phyloP scores from a whole-genome alignment of 106 monocot species.

The Dendrobium huoshanense region DNA sequence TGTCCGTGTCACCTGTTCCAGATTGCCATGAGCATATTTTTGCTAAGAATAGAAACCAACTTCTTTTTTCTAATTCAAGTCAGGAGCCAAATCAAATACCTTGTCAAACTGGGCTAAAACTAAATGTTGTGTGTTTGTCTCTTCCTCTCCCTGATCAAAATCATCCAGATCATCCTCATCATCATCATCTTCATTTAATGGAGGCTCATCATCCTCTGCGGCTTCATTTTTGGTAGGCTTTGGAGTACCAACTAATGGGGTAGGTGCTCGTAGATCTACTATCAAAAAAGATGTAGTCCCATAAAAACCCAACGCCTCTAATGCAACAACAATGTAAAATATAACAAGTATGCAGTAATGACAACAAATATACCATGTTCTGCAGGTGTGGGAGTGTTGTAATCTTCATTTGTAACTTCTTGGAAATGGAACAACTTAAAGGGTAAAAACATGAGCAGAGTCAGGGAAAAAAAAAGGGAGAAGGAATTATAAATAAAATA shows the following conservation, averaged over 20 bases:
- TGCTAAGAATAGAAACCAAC: background rate
- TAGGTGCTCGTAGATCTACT: slow-evolving; percentile 53
- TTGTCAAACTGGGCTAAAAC: slow-evolving; percentile 97
- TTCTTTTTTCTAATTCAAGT: background rate
- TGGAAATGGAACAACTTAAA: slow-evolving; percentile 48
- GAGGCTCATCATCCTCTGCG: slow-evolving; percentile 83
- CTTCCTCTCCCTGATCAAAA: slow-evolving; percentile 78
- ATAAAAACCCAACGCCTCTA: background rate
- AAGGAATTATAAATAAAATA: slow-evolving; percentile 1
- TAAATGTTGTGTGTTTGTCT: slow-evolving; percentile 72
- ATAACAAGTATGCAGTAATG: background rate
- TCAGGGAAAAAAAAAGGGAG: slow-evolving; percentile 8
- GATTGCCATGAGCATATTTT: background rate
- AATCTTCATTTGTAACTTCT: slow-evolving; percentile 62
- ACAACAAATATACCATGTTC: slow-evolving; percentile 47
- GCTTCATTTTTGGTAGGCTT: slow-evolving; percentile 52
- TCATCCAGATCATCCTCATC: slow-evolving; percentile 79
- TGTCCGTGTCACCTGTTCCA: slow-evolving; percentile 65
- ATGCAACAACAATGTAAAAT: background rate
- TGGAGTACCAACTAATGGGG: slow-evolving; percentile 65
- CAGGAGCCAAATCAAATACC: slow-evolving; percentile 24
- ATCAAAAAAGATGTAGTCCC: background rate
- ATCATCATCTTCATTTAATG: slow-evolving; percentile 94
- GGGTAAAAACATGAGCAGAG: slow-evolving; percentile 13
- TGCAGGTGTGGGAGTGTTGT: slow-evolving; percentile 49